Evolutionary conservation across 306 rosid species (phyloP).

Genomic region (Quercus cerris): DNA sequence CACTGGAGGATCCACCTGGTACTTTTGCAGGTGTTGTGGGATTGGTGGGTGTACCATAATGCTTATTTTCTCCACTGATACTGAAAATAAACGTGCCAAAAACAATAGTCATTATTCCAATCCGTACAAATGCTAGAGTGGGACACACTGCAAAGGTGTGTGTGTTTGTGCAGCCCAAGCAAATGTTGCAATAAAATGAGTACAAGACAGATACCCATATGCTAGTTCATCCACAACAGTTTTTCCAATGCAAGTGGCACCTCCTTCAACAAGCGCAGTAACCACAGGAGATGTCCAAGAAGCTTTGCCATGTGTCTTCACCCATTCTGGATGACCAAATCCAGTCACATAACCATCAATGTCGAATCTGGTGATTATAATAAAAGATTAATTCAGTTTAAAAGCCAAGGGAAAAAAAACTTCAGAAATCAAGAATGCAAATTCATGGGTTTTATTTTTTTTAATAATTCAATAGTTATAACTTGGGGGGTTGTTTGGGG

Average conservation of each 20-base stretch:
- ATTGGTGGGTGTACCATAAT: constrained; percentile 79
- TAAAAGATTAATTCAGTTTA: constrained; percentile 11
- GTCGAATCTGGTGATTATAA: constrained; percentile 58
- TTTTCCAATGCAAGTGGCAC: constrained; percentile 82
- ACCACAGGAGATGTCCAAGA: constrained; percentile 66
- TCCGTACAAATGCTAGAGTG: not conserved
- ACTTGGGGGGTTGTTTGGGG: no score
- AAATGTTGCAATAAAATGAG: not conserved
- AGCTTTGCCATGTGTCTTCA: constrained; percentile 69
- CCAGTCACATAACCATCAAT: constrained; percentile 76
- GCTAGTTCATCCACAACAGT: constrained; percentile 76
- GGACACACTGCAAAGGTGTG: not conserved
- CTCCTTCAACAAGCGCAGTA: constrained; percentile 75
- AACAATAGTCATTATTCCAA: not conserved
- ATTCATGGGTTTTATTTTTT: no score
- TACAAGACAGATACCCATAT: constrained; percentile 46
- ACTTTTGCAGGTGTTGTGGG: constrained; percentile 64
- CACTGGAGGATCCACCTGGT: constrained; percentile 93
- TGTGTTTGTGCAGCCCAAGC: not conserved
- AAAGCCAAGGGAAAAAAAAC: not conserved
- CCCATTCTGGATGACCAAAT: constrained; percentile 98
- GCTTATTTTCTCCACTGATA: constrained; percentile 76
- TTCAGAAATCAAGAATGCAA: not conserved
- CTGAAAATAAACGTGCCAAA: constrained; percentile 41
- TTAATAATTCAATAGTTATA: no score